Base-by-base conservation (phyloP, 2,329 filamentous ascomycete genomes). In the Macrophomina phaseolina region DNA sequence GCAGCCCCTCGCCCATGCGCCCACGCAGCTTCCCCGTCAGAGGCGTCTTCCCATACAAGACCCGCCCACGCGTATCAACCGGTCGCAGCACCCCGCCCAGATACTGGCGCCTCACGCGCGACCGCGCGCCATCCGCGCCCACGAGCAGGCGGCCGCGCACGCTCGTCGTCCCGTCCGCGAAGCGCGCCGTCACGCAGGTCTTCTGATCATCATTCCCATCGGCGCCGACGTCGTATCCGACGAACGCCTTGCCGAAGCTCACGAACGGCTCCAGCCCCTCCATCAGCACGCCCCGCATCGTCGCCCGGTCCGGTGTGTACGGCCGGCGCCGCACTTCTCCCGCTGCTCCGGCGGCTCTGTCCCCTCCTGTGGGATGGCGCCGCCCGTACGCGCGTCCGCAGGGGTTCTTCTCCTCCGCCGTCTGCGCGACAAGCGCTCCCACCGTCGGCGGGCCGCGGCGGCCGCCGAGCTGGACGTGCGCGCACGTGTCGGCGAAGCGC, bases 31-130 rank as follows among this genome's bases (percentile, higher is more conserved):
- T 73, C 2, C 65, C 49, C 2, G 71, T 77, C 30, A 80, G 45
- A 2, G 73, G 71, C 1, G 80, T 81, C 68, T 80, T 81, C 23
- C 80, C 80, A 62, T 79, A 83, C 11, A 82, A 73, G 32, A 76
- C 75, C 11, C 78, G 71, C 16, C 75, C 74, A 8, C 75, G 73
- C 0, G 80, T 80, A 67, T 83, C 81, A 4, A 82, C 58, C 4
- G 74, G 67, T 23, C 71, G 67, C 42, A 75, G 73, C 38, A 6
- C 56, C 0, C 74, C 62, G 0, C 81, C 81, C 2, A 81, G 67
- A 18, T 76, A 69, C 64, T 81, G 80, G 34, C 70, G 75, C 5
- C 80, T 73, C n/a, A 80, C 74, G 11, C 65, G 64, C 18, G 77
- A 81, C 23, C 76, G 70, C 14, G 73, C 71, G 6, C 69, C 68